A percentile compares a stretch with the other conserved stretches of the same genome.
Evolutionary conservation across 345 rosid genomes (phyloP).

Genomic region (Heritiera fomes): DNA sequence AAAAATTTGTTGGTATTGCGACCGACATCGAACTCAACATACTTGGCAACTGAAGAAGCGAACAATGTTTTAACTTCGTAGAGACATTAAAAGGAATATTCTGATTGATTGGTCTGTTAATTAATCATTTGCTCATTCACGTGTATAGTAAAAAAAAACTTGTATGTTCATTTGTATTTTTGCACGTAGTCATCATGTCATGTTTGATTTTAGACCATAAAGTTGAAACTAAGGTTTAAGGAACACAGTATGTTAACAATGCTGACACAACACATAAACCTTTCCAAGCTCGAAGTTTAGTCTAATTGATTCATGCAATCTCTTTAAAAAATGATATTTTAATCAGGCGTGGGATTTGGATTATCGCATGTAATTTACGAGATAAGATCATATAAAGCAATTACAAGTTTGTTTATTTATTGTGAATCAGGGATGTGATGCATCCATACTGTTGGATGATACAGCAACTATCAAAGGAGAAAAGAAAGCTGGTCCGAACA

Average conservation of each 20-base stretch:
- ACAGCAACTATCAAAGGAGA: constrained; percentile 45
- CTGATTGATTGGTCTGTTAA: not conserved
- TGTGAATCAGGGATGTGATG: constrained; percentile 51
- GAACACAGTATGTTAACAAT: no score
- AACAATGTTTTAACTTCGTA: no score
- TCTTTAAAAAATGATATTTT: no score
- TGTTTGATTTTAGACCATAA: not conserved
- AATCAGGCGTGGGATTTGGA: no score
- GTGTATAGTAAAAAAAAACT: not conserved
- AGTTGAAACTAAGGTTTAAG: not conserved
- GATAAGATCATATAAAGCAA: not conserved
- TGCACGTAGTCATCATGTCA: not conserved
- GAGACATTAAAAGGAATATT: no score
- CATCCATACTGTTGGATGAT: constrained; percentile 46
- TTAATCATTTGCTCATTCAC: not conserved
- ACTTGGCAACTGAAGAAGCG: no score
- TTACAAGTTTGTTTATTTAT: not conserved
- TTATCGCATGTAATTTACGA: no score
- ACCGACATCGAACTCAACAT: no score
- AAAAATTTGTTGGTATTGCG: not conserved
- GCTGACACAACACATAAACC: no score
- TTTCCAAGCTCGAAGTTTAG: no score
- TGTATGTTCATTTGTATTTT: not conserved
- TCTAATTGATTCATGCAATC: no score
- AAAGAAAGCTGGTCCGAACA: constrained; percentile 43